Evolutionary conservation across 1,284 basidiomycete species (phyloP), one percentile per base, ranked within the genome.

Genomic region (Binderoboletus segoi): DNA sequence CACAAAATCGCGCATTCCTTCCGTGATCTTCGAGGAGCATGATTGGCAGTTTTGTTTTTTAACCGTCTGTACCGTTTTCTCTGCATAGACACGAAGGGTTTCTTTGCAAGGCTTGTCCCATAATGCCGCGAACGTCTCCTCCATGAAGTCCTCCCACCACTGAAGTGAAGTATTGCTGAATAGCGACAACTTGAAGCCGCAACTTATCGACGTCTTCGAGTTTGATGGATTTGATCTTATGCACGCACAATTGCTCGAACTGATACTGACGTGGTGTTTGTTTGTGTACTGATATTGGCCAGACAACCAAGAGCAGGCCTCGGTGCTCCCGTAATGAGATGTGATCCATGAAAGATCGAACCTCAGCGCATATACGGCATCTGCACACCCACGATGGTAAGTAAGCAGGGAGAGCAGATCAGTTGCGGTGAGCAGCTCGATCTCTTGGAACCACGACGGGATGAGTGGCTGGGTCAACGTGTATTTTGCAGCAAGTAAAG

Each of bases 401-500:
- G 65, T 46, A 6, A 70, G 55, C 7, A 70, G 37, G 0, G 49
- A 24, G 20, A 70, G 63, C 10, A 69, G 47, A 38, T 69, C 63
- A 13, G 48, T 12, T 1, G 61, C 48, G 5, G 32, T 56, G 26
- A 67, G 59, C 3, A 70, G n/a, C 3, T 40, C 12, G n/a, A 70
- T 54, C 37, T 61, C 68, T 4, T 54, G 28, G 46, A 68, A 59
- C 49, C 48, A 61, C 5, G 32, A 13, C 0, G 60, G 60, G 24
- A 68, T 40, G 24, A 65, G 54, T 1, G 63, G 56, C 24, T 57
- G 58, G 0, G 51, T 33, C 16, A 70, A 44, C 10, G 59, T 58
- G 32, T 58, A 52, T 21, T 48, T 66, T 23, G 63, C 61, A 33
- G 65, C 63, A 15, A 56, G 54, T 13, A 49, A 3, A 0, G 63